Evolutionary conservation across 1,284 basidiomycete species (phyloP), one percentile per base, ranked within the genome.

Genomic region (Fomitiporia mediterranea): DNA sequence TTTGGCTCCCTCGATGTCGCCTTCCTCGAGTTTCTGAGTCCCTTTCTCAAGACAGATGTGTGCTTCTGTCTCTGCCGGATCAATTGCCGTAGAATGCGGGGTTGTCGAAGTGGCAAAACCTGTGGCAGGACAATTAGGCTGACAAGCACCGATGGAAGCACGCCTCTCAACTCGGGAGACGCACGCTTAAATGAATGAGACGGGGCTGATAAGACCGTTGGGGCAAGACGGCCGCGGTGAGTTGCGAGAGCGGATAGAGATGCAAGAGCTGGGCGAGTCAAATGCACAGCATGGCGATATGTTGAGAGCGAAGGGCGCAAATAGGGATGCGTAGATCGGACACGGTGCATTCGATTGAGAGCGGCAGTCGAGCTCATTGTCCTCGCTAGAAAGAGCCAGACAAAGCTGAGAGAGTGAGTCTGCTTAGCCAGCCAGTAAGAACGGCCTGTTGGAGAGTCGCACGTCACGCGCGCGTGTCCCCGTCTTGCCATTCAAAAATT

Each of bases 51-150:
- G 78, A 59, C 89, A 88, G 51, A 82, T 78, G 67, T 91, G 75
- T 0, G 93, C 91, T 71, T 93, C 91, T 17, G 77, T 75, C 61
- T 94, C 86, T 50, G 89, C 85, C 23, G 94, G 94, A 71, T 98
- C 93, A 38, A 82, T 79, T 17, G 89, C 75, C 23, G 86, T 85
- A 1, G 90, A 91, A 60, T 91, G 83, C 2, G 83, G 79, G 0
- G 90, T 89, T 4, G 87, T 84, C 23, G 91, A 89, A 21, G 89
- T 88, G 4, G 93, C 94, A 79, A 85, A 92, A 61, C 86, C 91
- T 94, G 65, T 44, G 55, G 21, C 42, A 43, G 51, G 40, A 58
- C 56, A 58, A 58, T 58, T 54, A 50, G 51, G 17, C 49, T 40
- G 27, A 34, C 21, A 46, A 44, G 37, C 17, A 30, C 46, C 54